phyloP scores from a whole-genome alignment of 352 stramenopile genomes.

The Pythium pyrilobum region DNA sequence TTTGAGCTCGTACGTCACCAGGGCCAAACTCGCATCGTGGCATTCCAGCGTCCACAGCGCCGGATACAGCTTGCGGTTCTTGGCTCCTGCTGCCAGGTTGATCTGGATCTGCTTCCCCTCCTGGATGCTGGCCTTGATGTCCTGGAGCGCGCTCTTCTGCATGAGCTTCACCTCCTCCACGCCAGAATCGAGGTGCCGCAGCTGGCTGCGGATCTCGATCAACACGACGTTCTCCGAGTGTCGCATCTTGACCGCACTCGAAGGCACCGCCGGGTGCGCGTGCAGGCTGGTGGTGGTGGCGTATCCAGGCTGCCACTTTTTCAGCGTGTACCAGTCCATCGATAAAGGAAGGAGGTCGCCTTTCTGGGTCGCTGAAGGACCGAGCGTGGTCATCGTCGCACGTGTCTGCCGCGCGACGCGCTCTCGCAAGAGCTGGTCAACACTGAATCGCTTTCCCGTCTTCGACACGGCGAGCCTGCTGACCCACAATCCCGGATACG shows the following conservation, averaged over 20 bases:
- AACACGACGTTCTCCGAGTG: too few relatives aligned
- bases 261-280: too few relatives aligned
- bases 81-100: not conserved
- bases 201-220: too few relatives aligned
- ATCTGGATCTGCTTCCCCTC: too few relatives aligned
- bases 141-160: too few relatives aligned
- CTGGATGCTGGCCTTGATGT: too few relatives aligned
- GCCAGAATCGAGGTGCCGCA: too few relatives aligned
- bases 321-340: constrained; percentile 13
- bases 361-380: too few relatives aligned
- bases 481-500: constrained; percentile 5
- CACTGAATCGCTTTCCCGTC: not conserved
- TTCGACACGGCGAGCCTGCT: not conserved
- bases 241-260: too few relatives aligned
- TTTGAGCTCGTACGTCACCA: not conserved
- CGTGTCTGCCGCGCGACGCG: not conserved
- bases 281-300: too few relatives aligned
- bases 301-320: not conserved
- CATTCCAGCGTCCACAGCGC: not conserved
- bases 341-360: constrained; percentile 1
- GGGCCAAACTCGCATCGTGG: not conserved
- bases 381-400: too few relatives aligned
- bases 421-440: not conserved
- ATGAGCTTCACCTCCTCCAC: too few relatives aligned
- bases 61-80: not conserved